Conservation (phyloP, 73 alveolate species). For the Durusdinium trenchii region DNA sequence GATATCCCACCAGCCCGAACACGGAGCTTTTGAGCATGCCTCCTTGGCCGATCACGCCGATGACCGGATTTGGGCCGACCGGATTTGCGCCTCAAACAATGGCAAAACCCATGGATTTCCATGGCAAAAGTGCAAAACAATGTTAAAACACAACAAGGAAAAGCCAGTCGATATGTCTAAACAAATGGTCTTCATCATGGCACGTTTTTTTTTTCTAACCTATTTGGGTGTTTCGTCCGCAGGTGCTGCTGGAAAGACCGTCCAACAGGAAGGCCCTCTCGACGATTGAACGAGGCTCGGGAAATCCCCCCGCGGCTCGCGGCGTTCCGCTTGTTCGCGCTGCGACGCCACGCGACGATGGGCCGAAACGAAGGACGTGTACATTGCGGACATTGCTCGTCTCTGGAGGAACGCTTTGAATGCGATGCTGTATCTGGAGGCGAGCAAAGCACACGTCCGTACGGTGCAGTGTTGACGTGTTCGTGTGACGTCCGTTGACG, state of each 20-base stretch:
- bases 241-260: slow-evolving; percentile 96
- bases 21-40: no score
- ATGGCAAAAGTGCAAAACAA: no score
- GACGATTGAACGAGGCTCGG: slow-evolving; percentile 64
- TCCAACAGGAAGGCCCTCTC: slow-evolving; percentile 49
- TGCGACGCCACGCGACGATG: not conserved
- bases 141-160: no score
- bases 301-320: not conserved
- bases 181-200: no score
- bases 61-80: no score
- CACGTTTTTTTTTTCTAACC: no score
- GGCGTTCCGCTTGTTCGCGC: no score
- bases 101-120: no score
- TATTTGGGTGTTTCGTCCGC: not conserved
- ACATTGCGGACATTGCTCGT: slow-evolving; percentile 66
- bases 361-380: slow-evolving; percentile 13
- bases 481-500: not conserved
- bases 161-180: no score
- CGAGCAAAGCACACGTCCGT: not conserved
- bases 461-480: not conserved
- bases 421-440: slow-evolving; percentile 61
- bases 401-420: slow-evolving; percentile 67
- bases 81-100: no score
- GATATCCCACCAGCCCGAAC: no score
- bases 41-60: no score